Evolutionary conservation across 805 yeast species (phyloP), one percentile per base, ranked within the genome.

Genomic region (Zygosaccharomyces rouxii): DNA sequence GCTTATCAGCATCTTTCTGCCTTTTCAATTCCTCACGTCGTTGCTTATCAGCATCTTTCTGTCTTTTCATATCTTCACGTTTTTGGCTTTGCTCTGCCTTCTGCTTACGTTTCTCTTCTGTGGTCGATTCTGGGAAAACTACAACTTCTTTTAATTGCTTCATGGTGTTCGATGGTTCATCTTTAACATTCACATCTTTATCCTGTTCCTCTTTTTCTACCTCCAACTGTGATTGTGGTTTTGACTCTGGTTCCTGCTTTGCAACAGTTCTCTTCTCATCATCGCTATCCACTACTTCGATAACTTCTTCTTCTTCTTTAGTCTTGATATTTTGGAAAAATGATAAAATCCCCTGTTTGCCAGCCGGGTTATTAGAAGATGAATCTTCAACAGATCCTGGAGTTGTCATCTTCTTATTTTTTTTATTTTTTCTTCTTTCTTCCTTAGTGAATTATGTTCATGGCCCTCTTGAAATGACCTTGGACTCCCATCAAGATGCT

Each of bases 11-110:
- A 51, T 51, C 62, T 43, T 58, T 55, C 38, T 58, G 51, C 49
- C 50, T 42, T 45, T 59, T 62, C 38, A 48, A 40, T 29, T 49
- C 55, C 22, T 46, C 58, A 53, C 48, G 49, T 35, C 39, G 57
- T 31, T n/a, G 58, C 67, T 21, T 67, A 53, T 55, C 68, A 62
- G 53, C 58, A 31, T 55, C 56, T 50, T 60, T 58, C 52, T 70
- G 71, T 30, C n/a, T 30, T n/a, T 9, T 28, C n/a, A 28, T 4
- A 51, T 68, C 69, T 47, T 71, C 58, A 58, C 70, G 52, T 62
- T 69, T 46, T 42, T 47, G 43, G 66, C 66, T 54, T 30, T 60
- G 62, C 21, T 54, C 58, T 43, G 57, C 61, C 41, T 49, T 50
- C 44, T 57, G 48, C 37, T 46, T 48, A 39, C 53, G 53, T 52